A percentile compares a stretch with the other conserved stretches of the same genome.
phyloP scores from a whole-genome alignment of 257 asterid species.

The Ajuga chamaepitys region DNA sequence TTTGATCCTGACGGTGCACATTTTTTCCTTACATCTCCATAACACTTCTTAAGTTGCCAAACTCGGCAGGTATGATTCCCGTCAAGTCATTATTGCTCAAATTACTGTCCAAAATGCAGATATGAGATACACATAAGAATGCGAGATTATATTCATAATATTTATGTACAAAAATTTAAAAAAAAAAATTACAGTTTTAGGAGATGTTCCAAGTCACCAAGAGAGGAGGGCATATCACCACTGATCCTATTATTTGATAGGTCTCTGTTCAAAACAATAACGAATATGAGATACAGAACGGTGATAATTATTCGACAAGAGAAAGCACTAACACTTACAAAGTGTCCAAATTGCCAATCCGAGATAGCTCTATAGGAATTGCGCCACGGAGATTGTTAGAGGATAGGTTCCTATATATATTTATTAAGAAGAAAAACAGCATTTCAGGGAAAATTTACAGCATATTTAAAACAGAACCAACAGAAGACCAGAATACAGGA shows the following conservation, averaged over 20 bases:
- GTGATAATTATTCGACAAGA: neutral
- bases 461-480: neutral
- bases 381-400: constrained; percentile 66
- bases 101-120: constrained; percentile 41
- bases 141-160: neutral
- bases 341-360: constrained; percentile 88
- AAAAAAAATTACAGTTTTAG: constrained; percentile 64
- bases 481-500: neutral
- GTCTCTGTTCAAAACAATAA: constrained; percentile 41
- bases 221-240: constrained; percentile 75
- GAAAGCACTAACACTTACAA: constrained; percentile 59
- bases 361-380: constrained; percentile 85
- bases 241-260: constrained; percentile 68
- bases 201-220: constrained; percentile 98
- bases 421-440: neutral
- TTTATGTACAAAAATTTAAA: neutral
- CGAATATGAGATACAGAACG: too few species aligned
- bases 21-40: constrained; percentile 70
- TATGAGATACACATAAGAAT: neutral
- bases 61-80: constrained; percentile 77
- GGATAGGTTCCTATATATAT: constrained; percentile 60
- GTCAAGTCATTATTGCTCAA: constrained; percentile 67
- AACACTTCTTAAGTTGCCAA: constrained; percentile 84
- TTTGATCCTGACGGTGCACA: neutral
- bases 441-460: neutral